A percentile compares a stretch with the other conserved stretches of the same genome.
Evolutionary conservation across 345 rosid genomes (phyloP).

Genomic region (Leavenworthia alabamica): DNA sequence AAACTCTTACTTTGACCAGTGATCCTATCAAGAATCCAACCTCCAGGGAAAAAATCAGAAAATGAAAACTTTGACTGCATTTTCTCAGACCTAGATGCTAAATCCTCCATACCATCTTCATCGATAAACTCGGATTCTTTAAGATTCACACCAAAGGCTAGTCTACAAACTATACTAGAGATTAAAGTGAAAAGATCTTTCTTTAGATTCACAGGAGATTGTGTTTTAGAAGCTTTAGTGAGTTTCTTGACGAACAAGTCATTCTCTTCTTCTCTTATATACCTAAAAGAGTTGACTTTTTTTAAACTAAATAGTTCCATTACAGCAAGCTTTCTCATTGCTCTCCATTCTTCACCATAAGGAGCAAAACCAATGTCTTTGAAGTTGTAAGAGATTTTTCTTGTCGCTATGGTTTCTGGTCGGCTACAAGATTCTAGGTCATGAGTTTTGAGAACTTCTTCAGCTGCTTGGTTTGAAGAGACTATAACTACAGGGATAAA

Average conservation of each 20-base stretch:
- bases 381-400: constrained; percentile 35
- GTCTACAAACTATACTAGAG: constrained; percentile 31
- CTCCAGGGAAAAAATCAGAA: constrained; percentile 30
- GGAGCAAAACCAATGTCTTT: constrained; percentile 43
- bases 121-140: constrained; percentile 29
- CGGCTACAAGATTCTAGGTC: constrained; percentile 40
- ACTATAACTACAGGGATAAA: constrained; percentile 11
- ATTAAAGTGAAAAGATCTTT: constrained; percentile 27
- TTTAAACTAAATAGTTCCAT: constrained; percentile 29
- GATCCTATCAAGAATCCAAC: constrained; percentile 42
- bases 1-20: constrained; percentile 28
- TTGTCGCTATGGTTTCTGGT: constrained; percentile 24
- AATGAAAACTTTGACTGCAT: constrained; percentile 26
- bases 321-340: constrained; percentile 32
- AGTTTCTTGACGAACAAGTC: constrained; percentile 27
- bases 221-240: constrained; percentile 21
- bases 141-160: constrained; percentile 34
- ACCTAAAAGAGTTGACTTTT: constrained; percentile 27
- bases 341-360: constrained; percentile 37
- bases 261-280: constrained; percentile 35
- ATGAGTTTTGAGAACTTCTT: constrained; percentile 32
- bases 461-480: constrained; percentile 29
- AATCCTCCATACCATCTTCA: constrained; percentile 19
- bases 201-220: constrained; percentile 31
- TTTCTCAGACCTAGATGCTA: constrained; percentile 28